Conservation (phyloP, 495 filamentous ascomycete species). For the Neurospora sublineolata region DNA sequence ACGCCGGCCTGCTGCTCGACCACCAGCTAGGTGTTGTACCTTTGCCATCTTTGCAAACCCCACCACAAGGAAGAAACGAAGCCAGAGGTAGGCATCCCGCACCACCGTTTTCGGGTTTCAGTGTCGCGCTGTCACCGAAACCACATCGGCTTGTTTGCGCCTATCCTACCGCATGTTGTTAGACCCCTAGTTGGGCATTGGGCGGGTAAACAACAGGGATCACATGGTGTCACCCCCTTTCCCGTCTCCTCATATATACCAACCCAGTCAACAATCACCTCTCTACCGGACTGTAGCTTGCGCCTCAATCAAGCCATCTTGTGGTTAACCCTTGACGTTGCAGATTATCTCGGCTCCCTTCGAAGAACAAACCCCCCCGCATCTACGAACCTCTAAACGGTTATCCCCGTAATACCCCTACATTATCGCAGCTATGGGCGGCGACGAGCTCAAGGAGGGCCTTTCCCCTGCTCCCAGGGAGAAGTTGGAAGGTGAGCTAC, state of each 20-base stretch:
- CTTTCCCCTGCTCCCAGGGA: slow-evolving; percentile 23
- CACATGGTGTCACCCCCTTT: background rate
- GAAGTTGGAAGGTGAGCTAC: slow-evolving; percentile 26
- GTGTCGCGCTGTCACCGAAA: background rate
- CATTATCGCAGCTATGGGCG: slow-evolving; percentile 13
- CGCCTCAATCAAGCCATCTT: background rate
- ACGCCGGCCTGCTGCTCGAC: background rate
- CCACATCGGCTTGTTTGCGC: background rate
- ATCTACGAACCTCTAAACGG: slow-evolving; percentile 1
- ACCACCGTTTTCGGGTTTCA: background rate
- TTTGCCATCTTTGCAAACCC: background rate
- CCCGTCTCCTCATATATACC: background rate
- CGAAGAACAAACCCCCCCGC: background rate
- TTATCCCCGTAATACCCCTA: background rate
- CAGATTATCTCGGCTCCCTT: background rate
- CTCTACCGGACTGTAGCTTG: background rate
- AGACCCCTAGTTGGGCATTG: background rate
- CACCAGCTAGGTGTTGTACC: background rate
- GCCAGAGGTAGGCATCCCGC: background rate
- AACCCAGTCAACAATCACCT: background rate
- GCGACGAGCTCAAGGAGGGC: slow-evolving; percentile 18
- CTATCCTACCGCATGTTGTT: background rate
- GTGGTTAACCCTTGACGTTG: background rate
- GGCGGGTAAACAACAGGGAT: background rate
- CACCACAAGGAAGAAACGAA: background rate